These are phyloP conservation scores for Cryptomeria japonica DNA, from an alignment of 75 land plant species.

Conservation along the genomic window DNA sequence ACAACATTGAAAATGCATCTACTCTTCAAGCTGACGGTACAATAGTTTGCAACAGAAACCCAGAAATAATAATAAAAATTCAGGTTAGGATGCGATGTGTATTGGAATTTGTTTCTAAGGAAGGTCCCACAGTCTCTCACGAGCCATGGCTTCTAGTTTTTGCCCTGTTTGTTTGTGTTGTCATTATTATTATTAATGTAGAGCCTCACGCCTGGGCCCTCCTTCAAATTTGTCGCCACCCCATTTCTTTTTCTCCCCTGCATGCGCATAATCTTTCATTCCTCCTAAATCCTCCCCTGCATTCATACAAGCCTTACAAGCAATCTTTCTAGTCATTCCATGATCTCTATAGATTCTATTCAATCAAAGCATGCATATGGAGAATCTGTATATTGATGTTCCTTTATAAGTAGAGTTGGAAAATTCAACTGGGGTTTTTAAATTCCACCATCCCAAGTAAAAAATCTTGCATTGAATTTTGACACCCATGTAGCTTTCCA, in stretches of 20 bases:
- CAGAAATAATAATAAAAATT: not conserved
- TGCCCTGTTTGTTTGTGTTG: not conserved
- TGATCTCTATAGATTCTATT: not conserved
- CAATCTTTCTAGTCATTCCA: slow-evolving; percentile 3
- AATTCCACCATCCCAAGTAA: not conserved
- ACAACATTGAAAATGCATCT: not conserved
- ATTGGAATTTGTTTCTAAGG: not conserved
- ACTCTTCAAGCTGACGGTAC: not conserved
- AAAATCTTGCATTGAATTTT: not conserved
- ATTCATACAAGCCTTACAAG: slow-evolving; percentile 7
- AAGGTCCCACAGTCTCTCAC: slow-evolving; percentile 1
- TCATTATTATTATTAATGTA: slow-evolving; percentile 12
- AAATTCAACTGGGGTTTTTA: not conserved
- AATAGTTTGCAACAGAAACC: not conserved
- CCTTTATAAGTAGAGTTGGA: not conserved
- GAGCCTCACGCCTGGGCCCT: slow-evolving; percentile 16
- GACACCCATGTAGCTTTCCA: not conserved
- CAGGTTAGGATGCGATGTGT: not conserved
- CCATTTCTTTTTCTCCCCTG: not conserved
- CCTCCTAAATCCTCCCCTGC: not conserved
- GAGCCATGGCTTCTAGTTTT: slow-evolving; percentile 3
- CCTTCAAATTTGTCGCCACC: slow-evolving; percentile 6
- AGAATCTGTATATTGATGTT: not conserved
- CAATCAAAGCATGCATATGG: not conserved
- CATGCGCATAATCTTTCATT: not conserved